Base-by-base conservation (phyloP, 257 asterid genomes). In the Nicotiana sylvestris region DNA sequence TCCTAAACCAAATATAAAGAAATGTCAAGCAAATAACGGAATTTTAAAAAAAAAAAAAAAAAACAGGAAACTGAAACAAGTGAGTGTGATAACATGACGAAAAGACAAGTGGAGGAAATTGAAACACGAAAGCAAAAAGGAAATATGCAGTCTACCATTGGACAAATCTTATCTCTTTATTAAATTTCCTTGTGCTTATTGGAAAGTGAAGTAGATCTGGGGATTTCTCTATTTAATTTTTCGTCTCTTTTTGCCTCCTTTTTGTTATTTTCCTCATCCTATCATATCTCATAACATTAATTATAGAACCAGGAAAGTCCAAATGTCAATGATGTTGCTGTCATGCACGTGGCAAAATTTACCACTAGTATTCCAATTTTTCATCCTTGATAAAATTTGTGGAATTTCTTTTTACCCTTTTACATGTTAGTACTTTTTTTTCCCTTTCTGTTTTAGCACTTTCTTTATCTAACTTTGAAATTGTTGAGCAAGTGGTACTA, bases 101-200 rank as follows among this genome's bases (percentile, higher is more conserved):
- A 43, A 39, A 35, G 66, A 61, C 15, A 51, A 60, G 94, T 87
- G 97, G 97, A 84, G 86, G 76, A 69, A 70, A 92, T 79, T 89
- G 66, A 80, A 82, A 87, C 95, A 92, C 90, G 89, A 90, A 79
- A 66, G 86, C 88, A 68, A 17, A 4, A 15, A 79, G 16, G 39
- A 83, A 60, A 62, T 43, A 51, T 84, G 80, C 58, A 84, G 83
- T 77, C 65, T 69, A 49, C 32, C 16, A 87, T 85, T 83, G 82
- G 87, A 68, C 87, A 83, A 70, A 84, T 79, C 91, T 89, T 81
- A 89, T 90, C 92, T 87, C 88, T 32, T 33, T 18, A 62, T 39
- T 32, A 8, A 27, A 43, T 83, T 74, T 72, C 51, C 72, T 49
- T 69, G 25, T 81, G 82, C 83, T 76, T 81, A 62, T 83, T 76